A percentile compares a stretch with the other conserved stretches of the same genome.
Conservation (phyloP, 805 yeast species). For the Starmerella cellae region DNA sequence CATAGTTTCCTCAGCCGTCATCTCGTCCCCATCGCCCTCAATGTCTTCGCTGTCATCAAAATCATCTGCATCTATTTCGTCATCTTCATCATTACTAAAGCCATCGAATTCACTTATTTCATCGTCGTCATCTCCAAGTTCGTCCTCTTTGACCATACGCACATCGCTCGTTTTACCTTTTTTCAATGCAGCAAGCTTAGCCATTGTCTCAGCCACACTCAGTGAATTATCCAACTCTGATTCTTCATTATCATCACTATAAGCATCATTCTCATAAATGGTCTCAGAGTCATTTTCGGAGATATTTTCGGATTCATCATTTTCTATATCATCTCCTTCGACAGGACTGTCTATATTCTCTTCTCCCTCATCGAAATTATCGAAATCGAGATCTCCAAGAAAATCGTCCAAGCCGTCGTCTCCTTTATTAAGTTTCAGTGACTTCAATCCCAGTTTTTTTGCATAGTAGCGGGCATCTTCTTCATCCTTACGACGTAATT, state of each 20-base stretch:
- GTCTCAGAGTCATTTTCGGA: neutral
- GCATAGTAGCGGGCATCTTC: slow-evolving; percentile 75
- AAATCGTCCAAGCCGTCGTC: slow-evolving; percentile 75
- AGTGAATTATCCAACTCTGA: slow-evolving; percentile 1
- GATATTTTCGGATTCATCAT: slow-evolving; percentile 4
- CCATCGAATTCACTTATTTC: slow-evolving; percentile 3
- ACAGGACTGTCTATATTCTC: slow-evolving; percentile 17
- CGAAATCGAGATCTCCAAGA: slow-evolving; percentile 56
- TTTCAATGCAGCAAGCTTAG: slow-evolving; percentile 15
- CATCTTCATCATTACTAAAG: neutral
- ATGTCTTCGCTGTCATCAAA: slow-evolving; percentile 1
- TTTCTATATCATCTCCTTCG: neutral
- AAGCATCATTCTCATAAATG: too few species aligned
- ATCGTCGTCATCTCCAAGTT: neutral
- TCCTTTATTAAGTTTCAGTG: slow-evolving; percentile 37
- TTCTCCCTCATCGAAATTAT: slow-evolving; percentile 20
- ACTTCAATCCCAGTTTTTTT: slow-evolving; percentile 58
- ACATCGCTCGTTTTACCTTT: neutral
- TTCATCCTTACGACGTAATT: slow-evolving; percentile 47
- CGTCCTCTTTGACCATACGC: slow-evolving; percentile 3
- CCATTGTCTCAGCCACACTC: slow-evolving; percentile 21
- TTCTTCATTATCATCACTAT: neutral
- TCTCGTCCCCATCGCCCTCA: slow-evolving; percentile 2
- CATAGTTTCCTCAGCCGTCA: slow-evolving; percentile 20
- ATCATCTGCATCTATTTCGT: neutral